Evolutionary conservation across 169 alveolate genomes (phyloP), one percentile per base, ranked within the genome.

Genomic region (Plasmodium fragile): DNA sequence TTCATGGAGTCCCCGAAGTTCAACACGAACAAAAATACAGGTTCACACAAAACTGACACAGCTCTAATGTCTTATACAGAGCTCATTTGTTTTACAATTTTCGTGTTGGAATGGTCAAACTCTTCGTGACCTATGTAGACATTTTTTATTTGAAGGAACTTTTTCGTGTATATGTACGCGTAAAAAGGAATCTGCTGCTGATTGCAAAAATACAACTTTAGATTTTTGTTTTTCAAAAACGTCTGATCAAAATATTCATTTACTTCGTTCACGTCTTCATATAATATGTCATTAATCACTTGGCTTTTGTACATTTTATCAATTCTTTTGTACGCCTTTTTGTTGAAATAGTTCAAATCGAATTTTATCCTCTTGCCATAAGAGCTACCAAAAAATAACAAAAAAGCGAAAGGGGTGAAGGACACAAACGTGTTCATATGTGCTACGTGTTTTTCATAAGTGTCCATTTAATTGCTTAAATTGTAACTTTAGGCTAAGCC

Each of bases 261-360:
- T 65, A 87, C 70, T 36, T 69, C 52, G 71, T 87, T 87, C 49
- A 87, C 49, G 55, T 87, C 87, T 77, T 87, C 89, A 87, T 87
- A 87, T 65, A 87, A 34, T 59, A 87, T 77, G 52, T 87, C 93
- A 87, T 77, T 87, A 79, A 87, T 77, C 18, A 39, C 39, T 16
- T 78, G 69, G 34, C 30, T 55, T 78, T 77, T 41, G 73, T 87
- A 87, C 93, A 87, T 59, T 77, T 79, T 87, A 34, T 87, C 55
- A 34, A 87, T 78, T 87, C 71, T 87, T 53, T 77, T 87, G 52
- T 87, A 87, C 36, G 93, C 93, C 81, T 87, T 87, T 34, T 78
- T 87, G 71, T 87, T 87, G 81, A 77, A 87, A 79, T 87, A 87
- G 41, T 87, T 77, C 25, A 55, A 87, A 41, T 87, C 82, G 36